A percentile compares a stretch with the other conserved stretches of the same genome.
Conservation (phyloP, 2,329 filamentous ascomycete species). For the Tricladium varicosporioides region DNA sequence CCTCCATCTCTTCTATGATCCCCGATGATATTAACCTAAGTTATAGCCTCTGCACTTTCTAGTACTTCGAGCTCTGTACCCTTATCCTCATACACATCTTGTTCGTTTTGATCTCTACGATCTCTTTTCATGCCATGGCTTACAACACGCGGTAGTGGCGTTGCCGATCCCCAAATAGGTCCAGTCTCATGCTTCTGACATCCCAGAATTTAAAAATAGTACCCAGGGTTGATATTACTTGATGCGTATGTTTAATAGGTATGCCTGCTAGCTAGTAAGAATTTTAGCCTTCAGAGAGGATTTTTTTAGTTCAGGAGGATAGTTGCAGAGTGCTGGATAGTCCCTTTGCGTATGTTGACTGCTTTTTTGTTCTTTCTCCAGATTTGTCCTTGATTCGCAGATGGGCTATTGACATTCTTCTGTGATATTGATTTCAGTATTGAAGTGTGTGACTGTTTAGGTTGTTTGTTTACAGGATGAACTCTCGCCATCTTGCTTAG, state of each 20-base stretch:
- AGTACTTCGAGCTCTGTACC: conserved; percentile 6
- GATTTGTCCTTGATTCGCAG: too few relatives aligned
- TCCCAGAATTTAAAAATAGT: conserved; percentile 17
- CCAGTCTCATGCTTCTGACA: conserved; percentile 13
- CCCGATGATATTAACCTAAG: conserved; percentile 18
- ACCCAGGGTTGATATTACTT: conserved; percentile 16
- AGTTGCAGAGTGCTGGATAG: too few relatives aligned
- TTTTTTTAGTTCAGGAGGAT: neutral
- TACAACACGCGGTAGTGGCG: conserved; percentile 19
- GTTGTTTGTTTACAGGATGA: too few relatives aligned
- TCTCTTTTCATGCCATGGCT: conserved; percentile 15
- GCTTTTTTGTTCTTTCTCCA: too few relatives aligned
- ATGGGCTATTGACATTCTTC: too few relatives aligned
- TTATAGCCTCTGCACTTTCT: conserved; percentile 9
- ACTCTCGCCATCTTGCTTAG: too few relatives aligned
- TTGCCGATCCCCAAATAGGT: conserved; percentile 22
- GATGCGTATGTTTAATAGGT: neutral
- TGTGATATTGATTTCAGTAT: too few relatives aligned
- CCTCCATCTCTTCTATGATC: conserved; percentile 8
- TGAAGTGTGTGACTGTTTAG: too few relatives aligned
- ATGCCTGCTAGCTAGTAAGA: conserved; percentile 3
- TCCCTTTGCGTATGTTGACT: too few relatives aligned
- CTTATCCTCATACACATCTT: conserved; percentile 11
- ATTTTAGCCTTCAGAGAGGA: neutral
- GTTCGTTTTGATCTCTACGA: neutral